Percentiles rank a stretch among this genome's conserved stretches.
Conservation (phyloP, 305 asterid genomes). For the Ruellia speciosa region DNA sequence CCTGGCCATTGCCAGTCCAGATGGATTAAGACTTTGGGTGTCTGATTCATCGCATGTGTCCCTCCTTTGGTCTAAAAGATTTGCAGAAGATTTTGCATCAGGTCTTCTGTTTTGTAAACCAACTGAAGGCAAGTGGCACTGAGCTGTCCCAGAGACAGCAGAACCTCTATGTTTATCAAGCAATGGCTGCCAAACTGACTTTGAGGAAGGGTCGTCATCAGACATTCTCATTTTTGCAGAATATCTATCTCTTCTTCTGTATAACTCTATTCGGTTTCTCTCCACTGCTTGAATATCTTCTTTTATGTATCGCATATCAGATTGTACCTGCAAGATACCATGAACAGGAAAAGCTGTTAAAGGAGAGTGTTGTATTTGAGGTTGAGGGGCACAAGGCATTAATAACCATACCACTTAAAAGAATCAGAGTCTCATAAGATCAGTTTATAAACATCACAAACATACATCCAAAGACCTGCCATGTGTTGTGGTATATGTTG, state of each 20-base stretch:
- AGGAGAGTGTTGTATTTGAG: no score
- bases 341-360: not conserved
- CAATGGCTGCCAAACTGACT: slow-evolving; percentile 37
- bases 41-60: slow-evolving; percentile 49
- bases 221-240: slow-evolving; percentile 41
- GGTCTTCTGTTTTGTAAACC: slow-evolving; percentile 35
- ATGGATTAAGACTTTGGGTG: slow-evolving; percentile 44
- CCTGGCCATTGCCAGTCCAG: slow-evolving; percentile 52
- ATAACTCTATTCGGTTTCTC: slow-evolving; percentile 57
- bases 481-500: no score
- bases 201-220: slow-evolving; percentile 40
- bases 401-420: no score
- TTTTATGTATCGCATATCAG: slow-evolving; percentile 65
- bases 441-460: no score
- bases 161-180: slow-evolving; percentile 38
- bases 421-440: no score
- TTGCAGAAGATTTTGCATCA: slow-evolving; percentile 46
- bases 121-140: slow-evolving; percentile 31
- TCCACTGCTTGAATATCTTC: slow-evolving; percentile 78
- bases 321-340: slow-evolving; percentile 42
- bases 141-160: slow-evolving; percentile 29
- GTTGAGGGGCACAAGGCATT: no score
- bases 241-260: slow-evolving; percentile 56
- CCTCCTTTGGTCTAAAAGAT: slow-evolving; percentile 37
- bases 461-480: no score